Conservation (phyloP, 2,329 filamentous ascomycete genomes). For the Sclerotinia subarctica region DNA sequence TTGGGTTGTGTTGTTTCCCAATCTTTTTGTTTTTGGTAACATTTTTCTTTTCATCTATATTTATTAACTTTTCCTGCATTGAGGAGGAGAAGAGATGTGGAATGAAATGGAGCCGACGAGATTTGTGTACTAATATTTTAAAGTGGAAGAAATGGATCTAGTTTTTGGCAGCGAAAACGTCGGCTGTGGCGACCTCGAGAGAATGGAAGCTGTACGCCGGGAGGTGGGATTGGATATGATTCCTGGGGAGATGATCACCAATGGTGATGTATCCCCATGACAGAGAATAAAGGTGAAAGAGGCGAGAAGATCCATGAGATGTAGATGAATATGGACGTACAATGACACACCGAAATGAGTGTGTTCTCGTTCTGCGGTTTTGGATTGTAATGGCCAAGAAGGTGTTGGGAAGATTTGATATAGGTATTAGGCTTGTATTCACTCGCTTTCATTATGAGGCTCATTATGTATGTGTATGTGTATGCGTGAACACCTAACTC, state of each 20-base stretch:
- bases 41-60: too few species aligned
- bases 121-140: too few species aligned
- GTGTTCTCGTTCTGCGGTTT: not conserved
- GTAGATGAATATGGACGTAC: not conserved
- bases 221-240: conserved; percentile 60
- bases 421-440: not conserved
- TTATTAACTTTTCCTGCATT: too few species aligned
- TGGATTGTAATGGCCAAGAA: too few species aligned
- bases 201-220: conserved; percentile 69
- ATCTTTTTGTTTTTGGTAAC: too few species aligned
- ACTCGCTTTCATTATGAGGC: not conserved
- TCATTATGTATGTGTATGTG: not conserved
- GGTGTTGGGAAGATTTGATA: not conserved
- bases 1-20: not conserved
- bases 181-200: conserved; percentile 62
- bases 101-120: not conserved
- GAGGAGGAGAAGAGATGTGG: not conserved
- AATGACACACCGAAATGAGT: not conserved
- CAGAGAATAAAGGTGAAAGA: not conserved
- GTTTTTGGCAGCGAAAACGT: conserved; percentile 66
- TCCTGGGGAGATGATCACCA: conserved; percentile 13
- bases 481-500: not conserved
- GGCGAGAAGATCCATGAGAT: conserved; percentile 8
- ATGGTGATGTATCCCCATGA: not conserved
- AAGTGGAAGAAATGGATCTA: conserved; percentile 57